phyloP scores from a whole-genome alignment of 2,329 filamentous ascomycete species.

The Daldinia sp. region DNA sequence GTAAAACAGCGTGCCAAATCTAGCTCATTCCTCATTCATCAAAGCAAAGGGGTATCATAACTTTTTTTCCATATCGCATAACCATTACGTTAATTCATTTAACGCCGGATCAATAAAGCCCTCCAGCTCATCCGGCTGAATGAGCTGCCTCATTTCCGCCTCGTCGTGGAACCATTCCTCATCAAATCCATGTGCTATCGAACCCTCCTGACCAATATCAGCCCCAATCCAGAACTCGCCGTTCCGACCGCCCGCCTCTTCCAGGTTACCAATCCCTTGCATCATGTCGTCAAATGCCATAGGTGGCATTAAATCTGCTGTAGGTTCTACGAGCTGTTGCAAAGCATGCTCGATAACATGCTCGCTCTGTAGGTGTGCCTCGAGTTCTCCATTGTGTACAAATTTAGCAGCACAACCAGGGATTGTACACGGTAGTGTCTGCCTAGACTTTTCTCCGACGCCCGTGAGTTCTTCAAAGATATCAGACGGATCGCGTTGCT shows the following conservation, averaged over 20 bases:
- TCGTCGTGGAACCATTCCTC: constrained; percentile 57
- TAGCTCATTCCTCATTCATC: constrained; percentile 11
- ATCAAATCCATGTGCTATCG: constrained; percentile 45
- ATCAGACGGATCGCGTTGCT: constrained; percentile 37
- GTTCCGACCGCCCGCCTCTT: constrained; percentile 5
- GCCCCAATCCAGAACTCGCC: constrained; percentile 43
- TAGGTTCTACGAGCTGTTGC: constrained; percentile 15
- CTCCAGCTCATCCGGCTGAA: constrained; percentile 36
- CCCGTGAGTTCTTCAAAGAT: constrained; percentile 56
- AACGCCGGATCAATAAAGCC: constrained; percentile 42
- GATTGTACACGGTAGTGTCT: constrained; percentile 54
- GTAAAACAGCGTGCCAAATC: neutral
- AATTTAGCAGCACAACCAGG: constrained; percentile 57
- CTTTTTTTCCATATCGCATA: constrained; percentile 22
- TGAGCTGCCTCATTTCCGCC: constrained; percentile 53
- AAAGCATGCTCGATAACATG: constrained; percentile 41
- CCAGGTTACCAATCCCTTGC: constrained; percentile 22
- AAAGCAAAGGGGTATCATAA: constrained; percentile 41
- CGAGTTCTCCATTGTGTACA: constrained; percentile 59
- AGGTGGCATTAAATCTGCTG: constrained; percentile 1
- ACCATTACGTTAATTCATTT: neutral
- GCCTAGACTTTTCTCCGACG: constrained; percentile 51
- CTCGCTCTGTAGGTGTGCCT: constrained; percentile 52
- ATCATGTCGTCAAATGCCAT: constrained; percentile 16
- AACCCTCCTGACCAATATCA: constrained; percentile 42